Evolutionary conservation across 768 basidiomycete genomes (phyloP), one percentile per base, ranked within the genome.

Genomic region (Lentinula detonsa): DNA sequence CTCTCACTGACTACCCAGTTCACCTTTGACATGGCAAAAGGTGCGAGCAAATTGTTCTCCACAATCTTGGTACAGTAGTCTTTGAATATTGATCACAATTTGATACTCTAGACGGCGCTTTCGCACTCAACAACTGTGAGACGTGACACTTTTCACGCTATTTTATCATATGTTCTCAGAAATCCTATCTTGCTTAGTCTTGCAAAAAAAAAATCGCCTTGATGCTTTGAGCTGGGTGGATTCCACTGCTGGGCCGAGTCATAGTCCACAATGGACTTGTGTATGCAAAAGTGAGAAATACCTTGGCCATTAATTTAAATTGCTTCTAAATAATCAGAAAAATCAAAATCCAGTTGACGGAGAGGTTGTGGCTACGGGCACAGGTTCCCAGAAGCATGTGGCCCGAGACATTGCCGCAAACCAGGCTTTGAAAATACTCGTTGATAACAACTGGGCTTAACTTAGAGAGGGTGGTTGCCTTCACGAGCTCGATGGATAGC

Each of bases 141-240:
- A 50, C 45, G 33, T 28, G 15, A 11, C 48, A 55, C 37, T 21
- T 28, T 49, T 50, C 33, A 57, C 11, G n/a, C 9, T 16, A 10
- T 28, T 55, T 15, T 45, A 13, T 35, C 15, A 33, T n/a, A 18
- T n/a, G 5, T 18, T 13, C 18, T 43, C 33, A 23, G 28, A 34
- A 39, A 21, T 43, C 57, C 40, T 40, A 37, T 56, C 13, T 31
- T 28, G 10, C 8, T 51, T 60, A 88, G 87, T 85, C 70, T 74
- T 90, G 28, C 85, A 87, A 68, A 72, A 70, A n/a, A 72, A 69
- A 43, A 73, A 74, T 13, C 72, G 72, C 37, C 67, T 75, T 39
- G 60, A 78, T 16, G 66, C 80, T 33, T 75, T 88, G 33, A 84
- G 78, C 65, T 90, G 86, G 85, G 67, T 75, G 21, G 83, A 86